Conservation (phyloP, 768 basidiomycete species). For the Porpolomopsis calyptriformis region DNA sequence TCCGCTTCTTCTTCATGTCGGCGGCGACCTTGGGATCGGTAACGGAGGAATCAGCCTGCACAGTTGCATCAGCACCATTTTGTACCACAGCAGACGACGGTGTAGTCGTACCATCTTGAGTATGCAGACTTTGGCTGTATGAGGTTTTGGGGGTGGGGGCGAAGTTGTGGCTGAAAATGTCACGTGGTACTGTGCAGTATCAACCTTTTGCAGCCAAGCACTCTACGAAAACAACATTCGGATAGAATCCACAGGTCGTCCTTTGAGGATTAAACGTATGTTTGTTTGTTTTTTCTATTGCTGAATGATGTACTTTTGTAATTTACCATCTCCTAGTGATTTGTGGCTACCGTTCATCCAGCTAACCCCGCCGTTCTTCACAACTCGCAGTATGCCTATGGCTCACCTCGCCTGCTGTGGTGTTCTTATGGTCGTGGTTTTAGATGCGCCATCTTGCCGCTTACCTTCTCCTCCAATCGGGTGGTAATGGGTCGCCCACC, state of each 20-base stretch:
- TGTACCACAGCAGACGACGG: neutral
- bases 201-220: conserved; percentile 10
- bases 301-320: conserved; percentile 7
- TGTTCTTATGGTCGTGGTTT: neutral
- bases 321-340: conserved; percentile 44
- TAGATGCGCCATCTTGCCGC: conserved; percentile 92
- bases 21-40: conserved; percentile 93
- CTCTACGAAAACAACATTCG: conserved; percentile 32
- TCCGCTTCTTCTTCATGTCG: conserved; percentile 96
- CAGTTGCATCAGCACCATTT: conserved; percentile 8
- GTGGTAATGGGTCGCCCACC: conserved; percentile 82
- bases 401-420: neutral
- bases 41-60: conserved; percentile 67
- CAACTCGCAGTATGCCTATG: conserved; percentile 31
- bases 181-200: conserved; percentile 59
- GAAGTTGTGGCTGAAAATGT: conserved; percentile 31
- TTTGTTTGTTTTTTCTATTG: neutral
- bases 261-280: conserved; percentile 78
- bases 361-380: conserved; percentile 14
- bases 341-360: conserved; percentile 71
- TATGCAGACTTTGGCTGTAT: conserved; percentile 7
- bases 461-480: conserved; percentile 93
- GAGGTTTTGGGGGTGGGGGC: conserved; percentile 22
- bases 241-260: conserved; percentile 95
- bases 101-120: conserved; percentile 1